These are phyloP conservation scores for Apiotrichum sp. DNA, from an alignment of 1,284 basidiomycete genomes.

Conservation along the genomic window DNA sequence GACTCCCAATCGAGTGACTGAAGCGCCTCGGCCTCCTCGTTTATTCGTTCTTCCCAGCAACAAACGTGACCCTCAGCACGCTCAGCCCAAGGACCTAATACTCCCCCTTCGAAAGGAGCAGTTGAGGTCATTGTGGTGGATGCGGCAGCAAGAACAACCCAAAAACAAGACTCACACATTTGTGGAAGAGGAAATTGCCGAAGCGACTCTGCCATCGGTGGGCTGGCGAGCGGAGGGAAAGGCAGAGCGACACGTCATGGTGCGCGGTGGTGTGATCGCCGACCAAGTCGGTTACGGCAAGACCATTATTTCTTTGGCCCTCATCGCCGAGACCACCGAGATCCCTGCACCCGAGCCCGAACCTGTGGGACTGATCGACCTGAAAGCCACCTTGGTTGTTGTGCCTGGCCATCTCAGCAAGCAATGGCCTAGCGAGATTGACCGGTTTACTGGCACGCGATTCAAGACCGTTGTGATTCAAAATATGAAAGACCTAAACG, in stretches of 20 bases:
- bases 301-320: slow-evolving; percentile 85
- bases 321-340: slow-evolving; percentile 60
- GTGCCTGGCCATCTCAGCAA: slow-evolving; percentile 84
- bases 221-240: slow-evolving; percentile 91
- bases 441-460: slow-evolving; percentile 65
- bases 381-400: slow-evolving; percentile 75
- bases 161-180: slow-evolving; percentile 61
- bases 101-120: slow-evolving; percentile 73
- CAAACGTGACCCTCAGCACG: slow-evolving; percentile 63
- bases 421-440: slow-evolving; percentile 83
- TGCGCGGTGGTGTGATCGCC: slow-evolving; percentile 86
- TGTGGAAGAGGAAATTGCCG: slow-evolving; percentile 88
- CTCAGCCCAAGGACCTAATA: slow-evolving; percentile 70
- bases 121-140: slow-evolving; percentile 85
- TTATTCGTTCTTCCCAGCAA: slow-evolving; percentile 69
- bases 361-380: slow-evolving; percentile 50
- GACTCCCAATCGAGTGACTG: slow-evolving; percentile 53
- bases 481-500: slow-evolving; percentile 66
- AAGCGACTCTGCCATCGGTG: slow-evolving; percentile 74
- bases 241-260: slow-evolving; percentile 65
- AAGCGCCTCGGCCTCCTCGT: slow-evolving; percentile 49
- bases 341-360: slow-evolving; percentile 52
- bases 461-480: slow-evolving; percentile 56
- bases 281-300: slow-evolving; percentile 97
- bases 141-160: slow-evolving; percentile 70